Evolutionary conservation across 495 filamentous ascomycete genomes (phyloP).

Genomic region (Opeltia flavorubescens): DNA sequence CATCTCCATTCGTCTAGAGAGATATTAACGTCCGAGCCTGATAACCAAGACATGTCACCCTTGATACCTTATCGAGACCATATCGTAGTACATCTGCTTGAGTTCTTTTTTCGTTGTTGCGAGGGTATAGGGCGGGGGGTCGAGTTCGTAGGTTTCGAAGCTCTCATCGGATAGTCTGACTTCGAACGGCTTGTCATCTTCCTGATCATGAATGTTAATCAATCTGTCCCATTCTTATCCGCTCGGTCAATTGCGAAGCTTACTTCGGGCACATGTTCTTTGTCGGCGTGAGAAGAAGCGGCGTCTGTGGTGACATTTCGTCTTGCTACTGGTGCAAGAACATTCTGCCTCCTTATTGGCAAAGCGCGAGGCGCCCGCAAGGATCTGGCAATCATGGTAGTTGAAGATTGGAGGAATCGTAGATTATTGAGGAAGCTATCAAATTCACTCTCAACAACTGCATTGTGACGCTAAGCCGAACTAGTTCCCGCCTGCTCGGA

Average conservation of each 20-base stretch:
- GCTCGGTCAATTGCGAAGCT: conserved; percentile 1
- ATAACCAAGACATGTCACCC: background rate
- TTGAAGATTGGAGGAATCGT: background rate
- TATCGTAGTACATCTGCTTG: conserved; percentile 97
- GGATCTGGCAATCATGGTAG: conserved; percentile 12
- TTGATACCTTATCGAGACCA: conserved; percentile 72
- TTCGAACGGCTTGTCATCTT: conserved; percentile 87
- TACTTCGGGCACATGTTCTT: conserved; percentile 49
- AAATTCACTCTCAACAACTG: background rate
- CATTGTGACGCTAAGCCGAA: background rate
- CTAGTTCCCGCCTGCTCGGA: background rate
- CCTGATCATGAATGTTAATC: conserved; percentile 33
- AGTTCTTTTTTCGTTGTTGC: conserved; percentile 91
- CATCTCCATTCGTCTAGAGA: conserved; percentile 91
- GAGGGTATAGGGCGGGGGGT: conserved; percentile 83
- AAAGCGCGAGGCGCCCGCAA: conserved; percentile 10
- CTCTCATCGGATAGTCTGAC: conserved; percentile 89
- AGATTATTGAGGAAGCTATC: background rate
- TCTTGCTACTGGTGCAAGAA: conserved; percentile 6
- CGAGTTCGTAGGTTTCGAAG: conserved; percentile 98
- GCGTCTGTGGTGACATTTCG: conserved; percentile 88
- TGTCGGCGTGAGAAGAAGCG: conserved; percentile 77
- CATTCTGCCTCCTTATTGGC: conserved; percentile 3
- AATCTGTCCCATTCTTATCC: background rate
- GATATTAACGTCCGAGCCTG: background rate